Conservation (phyloP, 352 stramenopile genomes). For the Pseudoperonospora humuli region DNA sequence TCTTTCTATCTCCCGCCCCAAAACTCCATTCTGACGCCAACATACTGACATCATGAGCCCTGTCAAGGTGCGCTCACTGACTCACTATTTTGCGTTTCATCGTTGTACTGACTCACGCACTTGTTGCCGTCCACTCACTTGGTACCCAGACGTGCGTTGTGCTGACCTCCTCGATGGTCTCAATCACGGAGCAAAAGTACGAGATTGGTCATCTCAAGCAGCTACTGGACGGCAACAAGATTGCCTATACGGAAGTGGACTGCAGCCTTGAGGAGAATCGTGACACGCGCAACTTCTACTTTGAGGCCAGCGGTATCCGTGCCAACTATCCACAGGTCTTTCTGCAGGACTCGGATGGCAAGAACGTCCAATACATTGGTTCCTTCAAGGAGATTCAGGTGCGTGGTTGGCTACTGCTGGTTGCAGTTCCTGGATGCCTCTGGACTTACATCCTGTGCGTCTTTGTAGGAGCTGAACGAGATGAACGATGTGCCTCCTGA, state of each 20-base stretch:
- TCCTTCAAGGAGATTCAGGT: conserved; percentile 82
- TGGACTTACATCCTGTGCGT: conserved; percentile 3
- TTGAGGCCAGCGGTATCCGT: conserved; percentile 67
- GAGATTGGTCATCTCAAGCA: conserved; percentile 64
- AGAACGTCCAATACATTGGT: conserved; percentile 54
- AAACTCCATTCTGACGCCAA: conserved; percentile 2
- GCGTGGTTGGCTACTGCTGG: conserved; percentile 2
- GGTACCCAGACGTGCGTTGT: conserved; percentile 41
- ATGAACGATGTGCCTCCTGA: conserved; percentile 72
- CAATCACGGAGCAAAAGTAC: conserved; percentile 69
- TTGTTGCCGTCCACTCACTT: not conserved
- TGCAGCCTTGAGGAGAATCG: conserved; percentile 77
- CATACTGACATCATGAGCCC: conserved; percentile 24
- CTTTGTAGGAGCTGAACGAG: conserved; percentile 67
- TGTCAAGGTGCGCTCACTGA: conserved; percentile 13
- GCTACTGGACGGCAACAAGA: conserved; percentile 64
- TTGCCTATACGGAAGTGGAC: conserved; percentile 69
- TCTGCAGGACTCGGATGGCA: conserved; percentile 42
- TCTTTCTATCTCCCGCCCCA: not conserved
- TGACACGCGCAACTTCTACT: conserved; percentile 63
- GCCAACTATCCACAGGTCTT: conserved; percentile 86
- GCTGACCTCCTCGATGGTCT: conserved; percentile 69
- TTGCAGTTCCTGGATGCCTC: conserved; percentile 1
- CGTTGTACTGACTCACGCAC: not conserved
- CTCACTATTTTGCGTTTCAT: not conserved